Percentiles rank a stretch among this genome's conserved stretches.
Conservation (phyloP, 1,139 yeast species). For the Tardiomyces digboiensis region DNA sequence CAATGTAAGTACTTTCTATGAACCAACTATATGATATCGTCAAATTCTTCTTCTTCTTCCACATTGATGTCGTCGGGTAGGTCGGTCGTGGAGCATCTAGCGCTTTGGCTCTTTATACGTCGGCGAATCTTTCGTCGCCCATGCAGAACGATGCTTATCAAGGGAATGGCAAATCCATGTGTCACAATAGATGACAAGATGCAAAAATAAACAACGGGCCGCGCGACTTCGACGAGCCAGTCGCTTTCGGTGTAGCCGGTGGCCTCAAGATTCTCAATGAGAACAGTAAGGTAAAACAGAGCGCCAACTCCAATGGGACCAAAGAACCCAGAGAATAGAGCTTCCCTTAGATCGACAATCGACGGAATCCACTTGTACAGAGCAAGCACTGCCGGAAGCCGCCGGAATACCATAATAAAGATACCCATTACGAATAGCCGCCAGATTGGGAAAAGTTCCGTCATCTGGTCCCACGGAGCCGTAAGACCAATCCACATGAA, state of each 20-base stretch:
- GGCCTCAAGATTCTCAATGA: conserved; percentile 14
- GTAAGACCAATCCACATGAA: conserved; percentile 93
- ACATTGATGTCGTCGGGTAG: too few species aligned
- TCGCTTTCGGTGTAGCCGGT: conserved; percentile 5
- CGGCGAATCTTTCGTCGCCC: too few species aligned
- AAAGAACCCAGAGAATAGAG: conserved; percentile 91
- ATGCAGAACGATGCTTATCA: conserved; percentile 6
- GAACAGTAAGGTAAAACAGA: conserved; percentile 38
- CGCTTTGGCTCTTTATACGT: too few species aligned
- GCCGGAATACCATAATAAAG: conserved; percentile 72
- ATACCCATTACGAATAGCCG: conserved; percentile 71
- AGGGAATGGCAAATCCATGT: conserved; percentile 24
- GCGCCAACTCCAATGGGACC: conserved; percentile 99
- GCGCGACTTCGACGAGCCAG: conserved; percentile 11
- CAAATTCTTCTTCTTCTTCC: too few species aligned
- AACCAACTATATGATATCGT: too few species aligned
- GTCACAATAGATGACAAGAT: conserved; percentile 20
- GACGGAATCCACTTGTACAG: conserved; percentile 85
- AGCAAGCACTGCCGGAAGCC: conserved; percentile 80
- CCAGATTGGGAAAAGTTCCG: conserved; percentile 74
- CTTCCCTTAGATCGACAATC: conserved; percentile 91
- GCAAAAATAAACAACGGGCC: conserved; percentile 21
- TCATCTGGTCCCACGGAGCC: conserved; percentile 83
- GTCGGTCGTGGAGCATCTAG: too few species aligned
- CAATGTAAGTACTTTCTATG: too few species aligned